Evolutionary conservation across 768 basidiomycete genomes (phyloP).

Genomic region (Scleroderma bovista): DNA sequence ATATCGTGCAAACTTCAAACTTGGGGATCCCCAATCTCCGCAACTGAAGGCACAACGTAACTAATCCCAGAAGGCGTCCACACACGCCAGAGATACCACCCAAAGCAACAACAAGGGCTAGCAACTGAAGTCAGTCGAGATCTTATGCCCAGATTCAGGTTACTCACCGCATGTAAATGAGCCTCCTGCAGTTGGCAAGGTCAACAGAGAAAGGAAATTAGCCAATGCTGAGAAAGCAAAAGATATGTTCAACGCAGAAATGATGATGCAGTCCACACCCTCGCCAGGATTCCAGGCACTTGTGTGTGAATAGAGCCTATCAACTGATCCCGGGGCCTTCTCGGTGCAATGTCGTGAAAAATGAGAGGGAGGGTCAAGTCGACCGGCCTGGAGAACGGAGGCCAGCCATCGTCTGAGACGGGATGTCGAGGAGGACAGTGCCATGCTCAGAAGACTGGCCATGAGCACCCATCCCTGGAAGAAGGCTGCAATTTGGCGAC

Average conservation of each 20-base stretch:
- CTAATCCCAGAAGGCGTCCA: slow-evolving; percentile 35
- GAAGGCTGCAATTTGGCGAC: slow-evolving; percentile 34
- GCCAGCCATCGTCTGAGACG: neutral
- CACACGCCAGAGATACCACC: slow-evolving; percentile 36
- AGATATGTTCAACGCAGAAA: slow-evolving; percentile 24
- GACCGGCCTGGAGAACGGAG: neutral
- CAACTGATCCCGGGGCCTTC: neutral
- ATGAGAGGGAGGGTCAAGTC: neutral
- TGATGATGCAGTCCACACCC: slow-evolving; percentile 6
- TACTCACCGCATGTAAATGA: slow-evolving; percentile 22
- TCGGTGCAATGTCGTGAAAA: neutral
- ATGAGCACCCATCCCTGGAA: slow-evolving; percentile 38
- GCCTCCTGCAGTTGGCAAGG: slow-evolving; percentile 16
- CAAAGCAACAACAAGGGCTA: slow-evolving; percentile 44
- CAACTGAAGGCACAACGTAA: slow-evolving; percentile 33
- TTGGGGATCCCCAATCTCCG: slow-evolving; percentile 21
- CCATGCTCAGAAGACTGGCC: slow-evolving; percentile 24
- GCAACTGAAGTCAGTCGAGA: neutral
- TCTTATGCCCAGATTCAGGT: neutral
- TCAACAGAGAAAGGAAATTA: slow-evolving; percentile 26
- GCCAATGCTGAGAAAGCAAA: slow-evolving; percentile 28
- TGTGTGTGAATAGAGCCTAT: neutral
- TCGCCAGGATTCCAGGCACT: neutral
- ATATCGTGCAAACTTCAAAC: slow-evolving; percentile 30
- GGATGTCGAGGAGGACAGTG: slow-evolving; percentile 10